Base-by-base conservation (phyloP, 2,329 filamentous ascomycete genomes). In the Tolypocladium endophyticum region DNA sequence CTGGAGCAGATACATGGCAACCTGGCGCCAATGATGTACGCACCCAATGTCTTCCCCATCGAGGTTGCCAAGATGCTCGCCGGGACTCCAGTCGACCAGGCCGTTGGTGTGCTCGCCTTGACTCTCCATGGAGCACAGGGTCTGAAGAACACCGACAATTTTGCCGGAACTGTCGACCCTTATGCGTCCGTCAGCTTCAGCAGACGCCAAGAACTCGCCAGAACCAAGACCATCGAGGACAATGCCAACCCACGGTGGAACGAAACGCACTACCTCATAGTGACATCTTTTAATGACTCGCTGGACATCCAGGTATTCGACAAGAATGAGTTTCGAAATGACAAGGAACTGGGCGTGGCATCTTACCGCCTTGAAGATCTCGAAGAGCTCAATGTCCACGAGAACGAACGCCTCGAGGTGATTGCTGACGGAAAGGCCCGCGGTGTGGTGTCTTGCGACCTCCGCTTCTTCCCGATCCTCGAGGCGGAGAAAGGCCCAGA, bases 31-130 rank as follows among this genome's bases (percentile, higher is more conserved):
- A 97, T 99, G 88, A 96, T 99, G 91, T 99, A 99, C 71, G 87
- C 86, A 43, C 94, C 94, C 11, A 96, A 99, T 67, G 92, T 97
- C 56, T 99, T 99, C 80, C 94, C 94, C 20, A 94, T 99, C 65
- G 94, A 99, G 71, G 91, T 99, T 60, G 94, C 94, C 66, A 97
- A 99, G 81, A 94, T 99, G 90, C 81, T 99, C 64, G 90, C 93
- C 52, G 94, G 94, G 61, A 93, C 89, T 61, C 87, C 94, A 0
- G 90, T 99, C 57, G 95, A 99, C 71, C 90, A 96, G 75, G 94
- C 94, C 14, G 91, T 99, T 68, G 94, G 94, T 72, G 92, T 99
- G 11, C 76, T 99, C 58, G 93, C 93, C 30, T 80, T 99, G 62
- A 96, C 92, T 8, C 82, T 99, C 63, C 91, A 99, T 72, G 89